phyloP scores from a whole-genome alignment of 495 filamentous ascomycete genomes.

The Melanomma pulvis-pyrius region DNA sequence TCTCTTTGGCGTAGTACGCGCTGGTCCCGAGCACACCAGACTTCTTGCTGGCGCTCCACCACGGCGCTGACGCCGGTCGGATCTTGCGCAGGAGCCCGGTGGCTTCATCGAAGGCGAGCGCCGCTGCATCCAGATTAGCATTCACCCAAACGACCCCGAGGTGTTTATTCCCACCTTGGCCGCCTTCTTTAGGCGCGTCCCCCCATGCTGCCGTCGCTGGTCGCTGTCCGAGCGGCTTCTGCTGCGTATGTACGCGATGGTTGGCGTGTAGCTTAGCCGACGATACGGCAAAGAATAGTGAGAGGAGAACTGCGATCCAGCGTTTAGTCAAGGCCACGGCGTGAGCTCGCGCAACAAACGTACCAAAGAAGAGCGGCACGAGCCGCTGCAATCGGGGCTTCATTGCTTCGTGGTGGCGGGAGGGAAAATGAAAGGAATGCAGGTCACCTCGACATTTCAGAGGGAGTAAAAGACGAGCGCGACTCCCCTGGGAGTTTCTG shows the following conservation, averaged over 20 bases:
- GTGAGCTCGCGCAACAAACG: not conserved
- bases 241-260: constrained; percentile 18
- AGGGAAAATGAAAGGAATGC: constrained; percentile 6
- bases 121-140: constrained; percentile 9
- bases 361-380: constrained; percentile 38
- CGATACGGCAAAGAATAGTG: constrained; percentile 21
- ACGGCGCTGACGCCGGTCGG: constrained; percentile 38
- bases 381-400: constrained; percentile 33
- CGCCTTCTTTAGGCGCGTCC: constrained; percentile 14
- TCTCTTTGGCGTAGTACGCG: constrained; percentile 50
- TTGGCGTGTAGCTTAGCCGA: constrained; percentile 19
- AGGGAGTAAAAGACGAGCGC: constrained; percentile 4
- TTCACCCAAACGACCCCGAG: not conserved
- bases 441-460: constrained; percentile 26
- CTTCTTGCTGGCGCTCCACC: constrained; percentile 43
- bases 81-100: constrained; percentile 42
- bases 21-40: constrained; percentile 45
- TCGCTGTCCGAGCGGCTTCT: constrained; percentile 24
- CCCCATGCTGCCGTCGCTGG: constrained; percentile 26
- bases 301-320: constrained; percentile 21
- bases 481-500: not conserved
- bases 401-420: constrained; percentile 18
- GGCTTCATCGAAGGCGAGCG: constrained; percentile 41
- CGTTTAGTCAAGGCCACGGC: not conserved
- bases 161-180: constrained; percentile 3